These are phyloP conservation scores for Arthrinium phaeospermum DNA, from an alignment of 2,329 filamentous ascomycete species.

Conservation along the genomic window DNA sequence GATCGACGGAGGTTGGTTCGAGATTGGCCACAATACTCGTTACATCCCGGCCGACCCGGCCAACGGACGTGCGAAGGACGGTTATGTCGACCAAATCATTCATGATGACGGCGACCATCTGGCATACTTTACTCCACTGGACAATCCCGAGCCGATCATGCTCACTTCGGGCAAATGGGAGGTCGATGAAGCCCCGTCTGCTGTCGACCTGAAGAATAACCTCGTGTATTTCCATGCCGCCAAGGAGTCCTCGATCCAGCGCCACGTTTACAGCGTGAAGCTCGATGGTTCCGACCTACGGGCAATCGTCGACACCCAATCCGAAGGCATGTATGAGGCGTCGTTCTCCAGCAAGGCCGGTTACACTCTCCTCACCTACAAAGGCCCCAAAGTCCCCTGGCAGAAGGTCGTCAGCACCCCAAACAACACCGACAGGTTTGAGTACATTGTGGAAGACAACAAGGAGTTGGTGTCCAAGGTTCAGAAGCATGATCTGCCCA, in stretches of 20 bases:
- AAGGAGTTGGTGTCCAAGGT: conserved; percentile 70
- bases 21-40: conserved; percentile 84
- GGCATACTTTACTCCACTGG: conserved; percentile 89
- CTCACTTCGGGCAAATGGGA: conserved; percentile 93
- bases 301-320: conserved; percentile 74
- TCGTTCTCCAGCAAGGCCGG: conserved; percentile 85
- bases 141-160: conserved; percentile 80
- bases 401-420: conserved; percentile 90
- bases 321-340: conserved; percentile 78
- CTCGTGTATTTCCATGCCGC: conserved; percentile 90
- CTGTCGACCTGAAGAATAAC: conserved; percentile 83
- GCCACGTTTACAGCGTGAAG: conserved; percentile 89
- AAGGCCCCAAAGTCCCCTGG: conserved; percentile 85
- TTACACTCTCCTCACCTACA: conserved; percentile 83
- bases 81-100: conserved; percentile 91
- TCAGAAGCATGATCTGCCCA: conserved; percentile 79
- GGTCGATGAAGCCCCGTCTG: conserved; percentile 82
- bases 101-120: conserved; percentile 88
- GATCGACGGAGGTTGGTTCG: conserved; percentile 97
- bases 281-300: conserved; percentile 78
- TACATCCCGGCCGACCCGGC: conserved; percentile 84
- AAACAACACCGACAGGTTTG: conserved; percentile 66
- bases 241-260: conserved; percentile 85
- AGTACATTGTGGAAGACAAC: conserved; percentile 81
- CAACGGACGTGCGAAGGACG: conserved; percentile 79